phyloP scores from a whole-genome alignment of 257 asterid species.

The Nicotiana otophora region DNA sequence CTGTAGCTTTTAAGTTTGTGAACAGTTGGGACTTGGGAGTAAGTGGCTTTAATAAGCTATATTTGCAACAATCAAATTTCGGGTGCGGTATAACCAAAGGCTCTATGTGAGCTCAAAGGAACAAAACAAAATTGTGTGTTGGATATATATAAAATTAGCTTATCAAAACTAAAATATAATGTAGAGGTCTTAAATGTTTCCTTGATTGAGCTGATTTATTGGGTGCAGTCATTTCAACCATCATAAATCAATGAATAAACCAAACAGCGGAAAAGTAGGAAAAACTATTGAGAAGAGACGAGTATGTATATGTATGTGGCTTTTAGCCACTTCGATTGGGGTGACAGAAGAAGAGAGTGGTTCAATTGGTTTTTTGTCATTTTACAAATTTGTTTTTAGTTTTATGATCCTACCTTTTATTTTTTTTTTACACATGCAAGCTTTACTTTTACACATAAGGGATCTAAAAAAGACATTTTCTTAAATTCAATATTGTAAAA shows the following conservation, averaged over 20 bases:
- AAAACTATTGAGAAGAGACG: neutral
- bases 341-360: neutral
- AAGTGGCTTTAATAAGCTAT: too few species aligned
- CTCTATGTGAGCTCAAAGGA: too few species aligned
- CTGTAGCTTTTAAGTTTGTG: neutral
- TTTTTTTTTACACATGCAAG: too few species aligned
- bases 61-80: too few species aligned
- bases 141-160: neutral
- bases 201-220: neutral
- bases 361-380: too few species aligned
- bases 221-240: neutral
- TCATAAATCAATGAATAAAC: neutral
- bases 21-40: neutral
- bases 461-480: too few species aligned
- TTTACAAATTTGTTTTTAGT: too few species aligned
- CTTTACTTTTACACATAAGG: too few species aligned
- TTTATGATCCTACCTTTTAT: too few species aligned
- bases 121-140: neutral
- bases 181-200: neutral
- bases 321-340: neutral
- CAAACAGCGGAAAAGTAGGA: neutral
- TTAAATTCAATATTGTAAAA: too few species aligned
- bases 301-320: neutral
- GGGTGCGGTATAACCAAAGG: too few species aligned
- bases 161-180: neutral